Conservation (phyloP, 2,329 filamentous ascomycete genomes). For the Thielaviopsis punctulata region DNA sequence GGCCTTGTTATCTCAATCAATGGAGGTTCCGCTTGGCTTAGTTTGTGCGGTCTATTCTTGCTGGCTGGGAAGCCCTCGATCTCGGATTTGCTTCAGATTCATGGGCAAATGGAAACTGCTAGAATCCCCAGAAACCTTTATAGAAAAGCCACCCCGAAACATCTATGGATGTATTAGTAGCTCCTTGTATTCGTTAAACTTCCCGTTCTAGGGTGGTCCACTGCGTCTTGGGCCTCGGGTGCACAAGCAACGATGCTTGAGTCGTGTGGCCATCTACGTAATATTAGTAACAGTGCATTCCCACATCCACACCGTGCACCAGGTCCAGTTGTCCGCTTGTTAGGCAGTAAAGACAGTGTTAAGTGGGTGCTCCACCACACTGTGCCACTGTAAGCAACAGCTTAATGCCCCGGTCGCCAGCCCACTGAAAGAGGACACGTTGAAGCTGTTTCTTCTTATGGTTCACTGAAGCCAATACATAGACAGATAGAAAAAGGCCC, state of each 20-base stretch:
- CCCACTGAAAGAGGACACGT: conserved; percentile 13
- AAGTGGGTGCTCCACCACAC: not conserved
- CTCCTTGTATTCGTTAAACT: not conserved
- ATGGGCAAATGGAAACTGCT: conserved; percentile 4
- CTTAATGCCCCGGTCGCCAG: conserved; percentile 1
- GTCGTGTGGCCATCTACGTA: not conserved
- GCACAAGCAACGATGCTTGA: not conserved
- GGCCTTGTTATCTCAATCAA: too few relatives aligned
- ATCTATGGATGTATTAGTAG: not conserved
- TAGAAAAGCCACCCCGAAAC: not conserved
- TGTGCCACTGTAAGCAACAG: not conserved
- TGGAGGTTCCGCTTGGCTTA: not conserved
- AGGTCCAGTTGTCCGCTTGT: not conserved
- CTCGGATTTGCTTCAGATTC: conserved; percentile 2
- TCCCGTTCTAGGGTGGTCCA: not conserved
- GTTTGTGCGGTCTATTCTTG: not conserved
- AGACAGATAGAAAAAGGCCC: conserved; percentile 9
- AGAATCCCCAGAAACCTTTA: not conserved
- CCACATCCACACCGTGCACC: not conserved
- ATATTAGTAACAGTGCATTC: not conserved
- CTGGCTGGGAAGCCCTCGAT: not conserved
- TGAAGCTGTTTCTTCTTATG: conserved; percentile 5
- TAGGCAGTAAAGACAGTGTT: not conserved
- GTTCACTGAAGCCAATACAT: not conserved
- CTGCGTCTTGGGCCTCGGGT: not conserved